Evolutionary conservation across 2,329 filamentous ascomycete genomes (phyloP).

Genomic region (Aureobasidium sp.): DNA sequence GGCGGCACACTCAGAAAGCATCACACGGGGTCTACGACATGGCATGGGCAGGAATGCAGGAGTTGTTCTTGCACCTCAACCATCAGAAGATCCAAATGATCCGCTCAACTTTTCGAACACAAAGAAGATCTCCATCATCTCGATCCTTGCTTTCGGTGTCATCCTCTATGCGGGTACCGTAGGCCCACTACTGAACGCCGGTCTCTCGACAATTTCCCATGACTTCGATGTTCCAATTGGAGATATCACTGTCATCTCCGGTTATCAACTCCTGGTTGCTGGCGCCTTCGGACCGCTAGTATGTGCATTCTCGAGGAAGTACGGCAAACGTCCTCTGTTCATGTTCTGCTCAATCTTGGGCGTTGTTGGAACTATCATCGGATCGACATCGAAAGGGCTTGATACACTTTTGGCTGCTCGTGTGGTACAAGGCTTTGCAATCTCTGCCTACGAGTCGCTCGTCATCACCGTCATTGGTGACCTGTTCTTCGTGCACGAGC

Average conservation of each 20-base stretch:
- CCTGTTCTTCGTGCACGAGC: conserved; percentile 41
- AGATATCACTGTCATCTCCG: conserved; percentile 41
- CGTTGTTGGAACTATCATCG: conserved; percentile 5
- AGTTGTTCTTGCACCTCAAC: conserved; percentile 23
- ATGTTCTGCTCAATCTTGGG: conserved; percentile 26
- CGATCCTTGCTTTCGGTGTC: conserved; percentile 37
- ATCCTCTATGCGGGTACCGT: conserved; percentile 36
- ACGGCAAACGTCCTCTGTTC: conserved; percentile 29
- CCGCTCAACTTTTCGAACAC: conserved; percentile 38
- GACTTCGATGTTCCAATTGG: conserved; percentile 32
- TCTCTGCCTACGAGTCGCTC: conserved; percentile 39
- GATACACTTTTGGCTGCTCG: conserved; percentile 36
- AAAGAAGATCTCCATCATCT: conserved; percentile 38
- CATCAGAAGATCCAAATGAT: conserved; percentile 35
- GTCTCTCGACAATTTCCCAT: conserved; percentile 36
- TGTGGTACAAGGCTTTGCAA: conserved; percentile 36
- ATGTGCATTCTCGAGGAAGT: conserved; percentile 31
- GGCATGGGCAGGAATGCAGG: conserved; percentile 25
- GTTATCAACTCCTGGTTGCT: conserved; percentile 42
- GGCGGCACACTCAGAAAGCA: conserved; percentile 18
- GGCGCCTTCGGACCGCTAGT: conserved; percentile 38
- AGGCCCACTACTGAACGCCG: conserved; percentile 39
- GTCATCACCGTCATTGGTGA: conserved; percentile 41
- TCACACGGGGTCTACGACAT: conserved; percentile 20
- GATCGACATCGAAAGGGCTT: conserved; percentile 25